Conservation (phyloP, 495 filamentous ascomycete species). For the Aspergillus coremiiformis region DNA sequence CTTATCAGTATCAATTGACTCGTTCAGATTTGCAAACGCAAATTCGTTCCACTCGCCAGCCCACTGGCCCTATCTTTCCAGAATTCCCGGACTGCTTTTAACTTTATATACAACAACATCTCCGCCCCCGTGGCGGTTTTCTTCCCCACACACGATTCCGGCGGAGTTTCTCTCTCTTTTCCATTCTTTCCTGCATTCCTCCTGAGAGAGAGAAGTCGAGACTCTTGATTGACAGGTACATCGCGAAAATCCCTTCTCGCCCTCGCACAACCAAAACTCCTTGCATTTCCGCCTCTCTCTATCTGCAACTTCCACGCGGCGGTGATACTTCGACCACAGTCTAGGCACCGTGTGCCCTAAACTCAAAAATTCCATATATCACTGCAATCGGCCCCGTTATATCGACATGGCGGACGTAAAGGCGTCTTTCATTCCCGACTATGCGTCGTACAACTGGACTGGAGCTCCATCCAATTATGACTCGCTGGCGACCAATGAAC, state of each 20-base stretch:
- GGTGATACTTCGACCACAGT: not conserved
- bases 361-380: not conserved
- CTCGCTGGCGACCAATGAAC: slow-evolving; percentile 54
- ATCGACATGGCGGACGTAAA: slow-evolving; percentile 12
- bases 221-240: not conserved
- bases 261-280: not conserved
- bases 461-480: slow-evolving; percentile 70
- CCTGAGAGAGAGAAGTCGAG: not conserved
- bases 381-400: not conserved
- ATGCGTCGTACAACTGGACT: slow-evolving; percentile 71
- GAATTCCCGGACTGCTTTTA: slow-evolving; percentile 14
- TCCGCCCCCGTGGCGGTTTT: slow-evolving; percentile 22
- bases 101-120: slow-evolving; percentile 16
- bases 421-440: slow-evolving; percentile 33
- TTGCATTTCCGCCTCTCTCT: not conserved
- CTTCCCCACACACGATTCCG: slow-evolving; percentile 19
- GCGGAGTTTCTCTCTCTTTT: slow-evolving; percentile 10
- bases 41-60: slow-evolving; percentile 18
- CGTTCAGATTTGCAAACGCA: slow-evolving; percentile 6
- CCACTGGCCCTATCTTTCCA: slow-evolving; percentile 19
- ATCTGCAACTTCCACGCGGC: not conserved
- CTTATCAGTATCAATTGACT: slow-evolving; percentile 11
- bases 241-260: not conserved
- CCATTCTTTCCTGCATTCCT: slow-evolving; percentile 1
- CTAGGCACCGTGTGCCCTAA: not conserved